Percentiles rank a stretch among this genome's conserved stretches.
Conservation (phyloP, 2,329 filamentous ascomycete species). For the Colletotrichum neosansevieriae region DNA sequence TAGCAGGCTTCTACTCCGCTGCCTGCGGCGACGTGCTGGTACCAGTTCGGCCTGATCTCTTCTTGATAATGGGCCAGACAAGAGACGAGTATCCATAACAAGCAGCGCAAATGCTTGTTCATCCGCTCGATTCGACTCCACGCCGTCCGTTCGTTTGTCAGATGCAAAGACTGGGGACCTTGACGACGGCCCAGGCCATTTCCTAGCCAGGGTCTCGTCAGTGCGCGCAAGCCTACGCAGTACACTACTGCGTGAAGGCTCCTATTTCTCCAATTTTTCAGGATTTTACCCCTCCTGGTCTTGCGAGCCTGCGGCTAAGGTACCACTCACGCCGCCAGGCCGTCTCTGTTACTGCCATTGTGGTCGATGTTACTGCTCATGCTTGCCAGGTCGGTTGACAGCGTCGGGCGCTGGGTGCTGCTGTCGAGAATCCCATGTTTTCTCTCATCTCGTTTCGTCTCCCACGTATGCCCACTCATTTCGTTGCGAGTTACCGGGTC, state of each 20-base stretch:
- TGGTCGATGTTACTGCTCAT: background rate
- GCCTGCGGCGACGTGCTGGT: conserved; percentile 23
- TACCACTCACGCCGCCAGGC: conserved; percentile 11
- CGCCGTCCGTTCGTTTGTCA: conserved; percentile 37
- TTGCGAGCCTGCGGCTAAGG: conserved; percentile 30
- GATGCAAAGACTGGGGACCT: conserved; percentile 37
- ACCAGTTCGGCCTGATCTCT: conserved; percentile 31
- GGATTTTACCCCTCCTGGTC: conserved; percentile 36
- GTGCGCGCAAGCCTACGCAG: conserved; percentile 33
- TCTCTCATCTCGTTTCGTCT: conserved; percentile 25
- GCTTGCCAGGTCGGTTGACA: background rate
- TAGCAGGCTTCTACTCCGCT: conserved; percentile 16
- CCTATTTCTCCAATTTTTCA: conserved; percentile 38
- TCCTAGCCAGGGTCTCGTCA: conserved; percentile 28
- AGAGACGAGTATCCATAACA: conserved; percentile 33
- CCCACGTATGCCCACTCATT: background rate
- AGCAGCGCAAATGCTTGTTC: conserved; percentile 39
- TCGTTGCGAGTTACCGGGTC: conserved; percentile 12
- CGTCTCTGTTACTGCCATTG: conserved; percentile 8
- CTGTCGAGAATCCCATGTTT: conserved; percentile 13
- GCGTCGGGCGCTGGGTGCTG: conserved; percentile 5
- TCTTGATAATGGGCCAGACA: conserved; percentile 31
- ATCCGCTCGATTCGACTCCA: conserved; percentile 39
- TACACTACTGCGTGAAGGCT: conserved; percentile 25
- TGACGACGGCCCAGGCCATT: conserved; percentile 33